Evolutionary conservation across 768 basidiomycete genomes (phyloP), one percentile per base, ranked within the genome.

Genomic region (Kwoniella sp.): DNA sequence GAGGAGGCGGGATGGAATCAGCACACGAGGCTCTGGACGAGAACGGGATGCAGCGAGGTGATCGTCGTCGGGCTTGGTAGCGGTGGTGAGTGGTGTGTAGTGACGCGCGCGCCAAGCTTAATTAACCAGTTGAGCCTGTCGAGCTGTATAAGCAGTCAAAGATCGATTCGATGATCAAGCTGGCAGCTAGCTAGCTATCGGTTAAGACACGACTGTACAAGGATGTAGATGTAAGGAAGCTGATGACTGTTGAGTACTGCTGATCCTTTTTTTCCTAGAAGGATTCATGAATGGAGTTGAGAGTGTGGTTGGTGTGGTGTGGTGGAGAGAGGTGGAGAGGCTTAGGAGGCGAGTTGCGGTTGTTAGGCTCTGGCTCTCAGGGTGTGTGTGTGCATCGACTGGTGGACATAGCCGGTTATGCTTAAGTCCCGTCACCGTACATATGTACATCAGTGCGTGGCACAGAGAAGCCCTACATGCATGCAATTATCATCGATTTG

Each of bases 271-370:
- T n/a, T n/a, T n/a, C n/a, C n/a, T n/a, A 45, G 8, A 11, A 20
- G 41, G 41, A 45, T n/a, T n/a, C n/a, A n/a, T 45, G 41, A 45
- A 45, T 45, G 41, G 41, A 45, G 41, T 45, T 45, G 41, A 45
- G 41, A 20, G 41, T 3, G 5, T 45, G 5, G 41, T 45, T 11
- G 20, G 41, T 45, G 41, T 11, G 41, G 41, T 11, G 34, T n/a
- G n/a, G n/a, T n/a, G n/a, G n/a, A n/a, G n/a, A n/a, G n/a, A n/a
- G n/a, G n/a, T n/a, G n/a, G n/a, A n/a, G n/a, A n/a, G n/a, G n/a
- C n/a, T n/a, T n/a, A 45, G 41, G 41, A 45, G 41, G 41, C 41
- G 41, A 45, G 41, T 45, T 45, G 41, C 34, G 34, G 34, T 34
- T 13, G 34, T n/a, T n/a, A n/a, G n/a, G n/a, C n/a, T n/a, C n/a